A percentile compares a stretch with the other conserved stretches of the same genome.
These are phyloP conservation scores for Microthlaspi erraticum DNA, from an alignment of 345 rosid genomes.

Conservation along the genomic window DNA sequence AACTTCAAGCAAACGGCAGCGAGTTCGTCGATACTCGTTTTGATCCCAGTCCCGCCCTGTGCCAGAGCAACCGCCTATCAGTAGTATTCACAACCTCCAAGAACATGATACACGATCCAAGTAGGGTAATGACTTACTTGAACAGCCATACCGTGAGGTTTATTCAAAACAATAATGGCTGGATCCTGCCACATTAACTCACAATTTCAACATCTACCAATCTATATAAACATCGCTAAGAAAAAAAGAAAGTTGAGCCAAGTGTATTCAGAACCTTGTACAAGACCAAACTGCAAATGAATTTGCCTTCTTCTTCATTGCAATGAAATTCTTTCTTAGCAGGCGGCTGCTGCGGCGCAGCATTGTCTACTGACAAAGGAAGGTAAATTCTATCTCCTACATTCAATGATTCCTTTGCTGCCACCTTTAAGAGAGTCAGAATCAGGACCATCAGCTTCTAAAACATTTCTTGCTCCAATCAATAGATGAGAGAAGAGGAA, in stretches of 20 bases:
- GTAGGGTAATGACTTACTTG: constrained; percentile 55
- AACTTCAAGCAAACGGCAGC: constrained; percentile 69
- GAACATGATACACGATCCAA: constrained; percentile 3
- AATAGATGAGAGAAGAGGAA: neutral
- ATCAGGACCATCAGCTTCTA: constrained; percentile 36
- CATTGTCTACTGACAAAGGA: constrained; percentile 56
- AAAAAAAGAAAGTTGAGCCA: neutral
- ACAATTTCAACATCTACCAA: constrained; percentile 9
- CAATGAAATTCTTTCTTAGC: constrained; percentile 52
- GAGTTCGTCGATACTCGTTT: constrained; percentile 80
- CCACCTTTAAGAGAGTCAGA: constrained; percentile 60
- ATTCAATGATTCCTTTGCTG: constrained; percentile 75
- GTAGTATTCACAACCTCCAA: neutral
- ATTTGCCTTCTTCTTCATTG: constrained; percentile 66
- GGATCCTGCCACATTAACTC: constrained; percentile 64
- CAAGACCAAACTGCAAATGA: constrained; percentile 65
- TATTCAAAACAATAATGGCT: constrained; percentile 76
- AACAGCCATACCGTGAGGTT: constrained; percentile 93
- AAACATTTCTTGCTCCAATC: neutral
- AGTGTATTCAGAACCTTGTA: constrained; percentile 64
- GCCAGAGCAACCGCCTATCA: constrained; percentile 2
- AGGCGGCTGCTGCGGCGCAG: constrained; percentile 37
- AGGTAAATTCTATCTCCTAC: constrained; percentile 78
- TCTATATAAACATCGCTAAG: constrained; percentile 16
- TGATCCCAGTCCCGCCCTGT: constrained; percentile 89